Evolutionary conservation across 768 basidiomycete species (phyloP), one percentile per base, ranked within the genome.

Genomic region (Mycena maculata): DNA sequence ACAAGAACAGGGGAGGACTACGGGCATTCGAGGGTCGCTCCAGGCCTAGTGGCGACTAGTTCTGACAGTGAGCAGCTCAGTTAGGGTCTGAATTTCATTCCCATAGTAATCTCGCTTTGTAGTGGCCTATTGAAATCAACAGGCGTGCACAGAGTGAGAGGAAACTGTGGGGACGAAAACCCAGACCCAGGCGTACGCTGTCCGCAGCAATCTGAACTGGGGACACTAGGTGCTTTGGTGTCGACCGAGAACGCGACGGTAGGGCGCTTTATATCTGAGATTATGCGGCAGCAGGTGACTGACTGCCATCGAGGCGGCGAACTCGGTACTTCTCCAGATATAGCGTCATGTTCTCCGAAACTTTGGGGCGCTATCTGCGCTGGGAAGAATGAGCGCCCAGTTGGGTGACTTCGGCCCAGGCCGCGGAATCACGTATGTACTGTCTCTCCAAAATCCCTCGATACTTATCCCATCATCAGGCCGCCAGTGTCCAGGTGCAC

Each of bases 41-140:
- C 18, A 33, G 12, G 31, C 22, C 52, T 12, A 15, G 36, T 2
- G n/a, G 16, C 11, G 7, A 48, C 60, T 49, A 50, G 20, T 52
- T 41, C 18, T 22, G 23, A 54, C 20, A 42, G 50, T 38, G 25
- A 62, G 61, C 25, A n/a, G 27, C 23, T n/a, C 53, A 5, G 33
- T 5, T 52, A 47, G 52, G 53, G 61, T 36, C 61, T 28, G 42
- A 27, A 55, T 48, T 63, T 55, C 52, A 63, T 63, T 63, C 33
- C 53, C 61, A 63, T 55, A 63, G 53, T 63, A n/a, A 54, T 63
- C 61, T 63, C 44, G n/a, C 53, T 47, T 39, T 39, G 53, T 55
- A 22, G 42, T 47, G 7, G 44, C 53, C 53, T 38, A 42, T 31
- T 38, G 52, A 53, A 53, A 3, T 2, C 11, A 53, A 25, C 52